Base-by-base conservation (phyloP, 441 rosid genomes). In the Syzygium syzygioides region DNA sequence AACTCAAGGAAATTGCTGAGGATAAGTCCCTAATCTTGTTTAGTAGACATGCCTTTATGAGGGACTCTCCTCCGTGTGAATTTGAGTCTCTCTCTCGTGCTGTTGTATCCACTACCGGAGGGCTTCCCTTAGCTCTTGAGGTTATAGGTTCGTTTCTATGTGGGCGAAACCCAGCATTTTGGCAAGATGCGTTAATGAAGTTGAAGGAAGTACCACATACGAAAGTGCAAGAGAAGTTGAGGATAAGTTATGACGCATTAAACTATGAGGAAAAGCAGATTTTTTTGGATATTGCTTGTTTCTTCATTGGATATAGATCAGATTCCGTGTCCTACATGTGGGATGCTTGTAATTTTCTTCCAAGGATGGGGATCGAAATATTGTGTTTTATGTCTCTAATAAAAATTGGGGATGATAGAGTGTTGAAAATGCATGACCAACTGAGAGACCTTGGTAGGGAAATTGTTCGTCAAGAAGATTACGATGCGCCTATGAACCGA, bases 301-400 rank as follows among this genome's bases (percentile, higher is more conserved):
- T 60, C 66, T 28, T 60, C 7, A 60, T 28, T 26, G 66, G 66
- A 60, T 2, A 15, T 5, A 6, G 13, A 1, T 13, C 11, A 28
- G 26, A 17, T 12, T 12, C 5, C 28, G 66, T 18, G 14, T 62
- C 8, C 18, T 28, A 6, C 9, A 62, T 62, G 79, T 66, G 79
- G 79, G 45, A 68, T 9, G 45, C 25, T 0, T 18, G 5, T 4
- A 0, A 1, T 4, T 18, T 18, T 1, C 1, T 0, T 32, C 25
- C 25, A 0, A 18, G 10, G 0, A 2, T 4, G 7, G 7, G 7
- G 7, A 68, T 68, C 17, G 14, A 68, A 9, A 68, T 0, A 18
- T 68, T 32, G 79, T 4, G 79, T 2, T 68, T 34, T 18, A 32
- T 68, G 79, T 68, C 79, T 0, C 79, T 32, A 32, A 68, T 68